Evolutionary conservation across 768 basidiomycete species (phyloP).

Genomic region (Gloeophyllum trabeum): DNA sequence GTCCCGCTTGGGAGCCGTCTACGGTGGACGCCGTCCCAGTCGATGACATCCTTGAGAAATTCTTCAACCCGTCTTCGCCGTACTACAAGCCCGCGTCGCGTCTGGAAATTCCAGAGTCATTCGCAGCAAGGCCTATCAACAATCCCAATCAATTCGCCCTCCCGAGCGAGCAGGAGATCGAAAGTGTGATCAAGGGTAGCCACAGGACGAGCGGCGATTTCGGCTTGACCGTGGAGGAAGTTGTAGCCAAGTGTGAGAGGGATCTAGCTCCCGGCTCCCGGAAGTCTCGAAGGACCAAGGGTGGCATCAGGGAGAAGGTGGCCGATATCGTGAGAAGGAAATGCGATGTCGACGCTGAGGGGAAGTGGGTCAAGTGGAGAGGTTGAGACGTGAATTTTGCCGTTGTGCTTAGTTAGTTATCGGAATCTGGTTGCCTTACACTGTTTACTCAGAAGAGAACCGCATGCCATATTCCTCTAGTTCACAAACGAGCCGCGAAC

Average conservation of each 20-base stretch:
- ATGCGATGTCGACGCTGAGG: slow-evolving; percentile 50
- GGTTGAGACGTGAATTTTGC: too few relatives aligned
- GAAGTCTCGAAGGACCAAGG: slow-evolving; percentile 16
- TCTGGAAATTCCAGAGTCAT: slow-evolving; percentile 26
- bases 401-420: too few relatives aligned
- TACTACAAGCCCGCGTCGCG: slow-evolving; percentile 33
- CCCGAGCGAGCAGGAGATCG: slow-evolving; percentile 71
- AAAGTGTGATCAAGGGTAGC: slow-evolving; percentile 51
- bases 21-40: slow-evolving; percentile 46
- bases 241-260: slow-evolving; percentile 41
- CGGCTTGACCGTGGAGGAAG: slow-evolving; percentile 49
- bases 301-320: slow-evolving; percentile 68
- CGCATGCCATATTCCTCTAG: too few relatives aligned
- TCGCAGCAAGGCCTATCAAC: slow-evolving; percentile 7
- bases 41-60: slow-evolving; percentile 42
- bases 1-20: slow-evolving; percentile 65
- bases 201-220: slow-evolving; percentile 50
- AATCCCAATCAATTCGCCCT: slow-evolving; percentile 37
- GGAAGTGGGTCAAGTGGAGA: slow-evolving; percentile 10
- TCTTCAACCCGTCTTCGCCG: slow-evolving; percentile 51
- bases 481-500: too few relatives aligned
- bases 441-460: too few relatives aligned
- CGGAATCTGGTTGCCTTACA: too few relatives aligned
- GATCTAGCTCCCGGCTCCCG: slow-evolving; percentile 12
- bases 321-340: slow-evolving; percentile 62